Evolutionary conservation across 352 stramenopile species (phyloP).

Genomic region (Globisporangium okanoganense): DNA sequence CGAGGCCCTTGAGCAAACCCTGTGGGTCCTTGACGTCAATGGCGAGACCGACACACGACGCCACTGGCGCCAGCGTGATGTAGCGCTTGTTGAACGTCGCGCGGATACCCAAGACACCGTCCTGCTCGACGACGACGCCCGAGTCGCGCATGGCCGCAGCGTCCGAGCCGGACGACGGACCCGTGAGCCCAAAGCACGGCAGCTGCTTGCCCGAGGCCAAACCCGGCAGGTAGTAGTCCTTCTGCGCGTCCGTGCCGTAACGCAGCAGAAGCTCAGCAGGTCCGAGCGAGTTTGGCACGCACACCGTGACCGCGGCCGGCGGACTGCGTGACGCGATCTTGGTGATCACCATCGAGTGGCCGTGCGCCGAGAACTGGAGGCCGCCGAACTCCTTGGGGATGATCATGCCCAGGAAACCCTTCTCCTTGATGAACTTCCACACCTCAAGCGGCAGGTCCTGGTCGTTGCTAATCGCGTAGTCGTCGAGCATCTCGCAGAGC

Average conservation of each 20-base stretch:
- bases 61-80: conserved; percentile 97
- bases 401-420: conserved; percentile 98
- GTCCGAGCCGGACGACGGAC: conserved; percentile 93
- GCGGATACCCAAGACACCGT: conserved; percentile 95
- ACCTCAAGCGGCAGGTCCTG: conserved; percentile 92
- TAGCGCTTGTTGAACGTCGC: conserved; percentile 98
- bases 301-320: conserved; percentile 91
- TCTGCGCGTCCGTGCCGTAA: conserved; percentile 96
- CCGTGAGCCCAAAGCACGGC: conserved; percentile 97
- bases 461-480: conserved; percentile 91
- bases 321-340: conserved; percentile 93
- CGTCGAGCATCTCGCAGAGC: conserved; percentile 95
- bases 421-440: conserved; percentile 96
- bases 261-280: conserved; percentile 94
- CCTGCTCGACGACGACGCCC: conserved; percentile 90
- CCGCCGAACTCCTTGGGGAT: conserved; percentile 97
- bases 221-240: conserved; percentile 94
- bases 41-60: conserved; percentile 95
- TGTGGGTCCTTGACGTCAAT: conserved; percentile 97
- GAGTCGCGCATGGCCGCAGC: conserved; percentile 94
- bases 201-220: conserved; percentile 94
- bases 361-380: conserved; percentile 87
- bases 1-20: conserved; percentile 90
- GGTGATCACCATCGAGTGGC: conserved; percentile 90
- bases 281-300: conserved; percentile 96